These are phyloP conservation scores for Blastobotrys persicus DNA, from an alignment of 1,139 yeast species.

Conservation along the genomic window DNA sequence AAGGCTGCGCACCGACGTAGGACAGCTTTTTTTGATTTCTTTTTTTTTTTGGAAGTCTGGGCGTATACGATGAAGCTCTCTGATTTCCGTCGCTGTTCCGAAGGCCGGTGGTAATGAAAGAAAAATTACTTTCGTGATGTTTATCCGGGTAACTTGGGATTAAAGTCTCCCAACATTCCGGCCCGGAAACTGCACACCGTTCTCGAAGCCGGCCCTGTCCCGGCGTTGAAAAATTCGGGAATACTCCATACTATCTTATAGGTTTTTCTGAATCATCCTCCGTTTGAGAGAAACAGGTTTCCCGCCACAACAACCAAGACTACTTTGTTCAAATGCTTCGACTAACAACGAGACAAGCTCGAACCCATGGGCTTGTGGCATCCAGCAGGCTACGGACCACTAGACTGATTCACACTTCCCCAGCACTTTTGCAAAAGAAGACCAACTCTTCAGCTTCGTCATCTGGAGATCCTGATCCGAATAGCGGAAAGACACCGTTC, in stretches of 20 bases:
- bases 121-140: slow-evolving; percentile 4
- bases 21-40: too few relatives aligned
- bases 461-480: slow-evolving; percentile 21
- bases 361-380: neutral
- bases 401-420: slow-evolving; percentile 1
- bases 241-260: neutral
- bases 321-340: slow-evolving; percentile 1
- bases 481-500: slow-evolving; percentile 62
- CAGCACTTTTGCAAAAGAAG: slow-evolving; percentile 4
- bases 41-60: too few relatives aligned
- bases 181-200: neutral
- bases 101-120: too few relatives aligned
- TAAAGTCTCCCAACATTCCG: neutral
- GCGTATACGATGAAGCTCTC: too few relatives aligned
- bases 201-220: neutral
- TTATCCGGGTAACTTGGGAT: neutral
- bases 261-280: slow-evolving; percentile 2
- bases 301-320: neutral
- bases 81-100: too few relatives aligned
- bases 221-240: slow-evolving; percentile 5
- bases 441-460: slow-evolving; percentile 9
- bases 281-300: neutral
- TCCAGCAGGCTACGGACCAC: slow-evolving; percentile 1
- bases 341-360: slow-evolving; percentile 6
- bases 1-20: neutral